Evolutionary conservation across 306 rosid genomes (phyloP), one percentile per base, ranked within the genome.

Genomic region (Quercus cerris): DNA sequence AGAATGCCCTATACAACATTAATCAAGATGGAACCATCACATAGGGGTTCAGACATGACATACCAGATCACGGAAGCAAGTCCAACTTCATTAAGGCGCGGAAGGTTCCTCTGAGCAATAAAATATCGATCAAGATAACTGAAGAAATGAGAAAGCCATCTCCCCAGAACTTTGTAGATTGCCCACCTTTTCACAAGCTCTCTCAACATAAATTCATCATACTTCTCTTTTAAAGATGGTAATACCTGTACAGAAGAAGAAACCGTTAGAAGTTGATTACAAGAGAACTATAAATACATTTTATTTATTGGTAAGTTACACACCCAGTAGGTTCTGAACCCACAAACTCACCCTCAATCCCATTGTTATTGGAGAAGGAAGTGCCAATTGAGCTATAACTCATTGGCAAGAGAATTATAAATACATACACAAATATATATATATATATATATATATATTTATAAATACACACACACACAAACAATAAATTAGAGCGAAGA

Each of bases 111-210:
- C 75, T 85, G 90, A 66, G 89, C 84, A 33, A 87, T 78, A 58
- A 85, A 78, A 69, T 88, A 81, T 66, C 90, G 91, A 56, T 87
- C 88, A 70, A 91, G 93, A 87, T 85, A 88, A 56, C 54, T 22
- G 78, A 93, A 93, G 74, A 91, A 76, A 41, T 87, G 88, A 75
- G 89, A 88, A 62, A 91, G 93, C 86, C 94, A 90, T n/a, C 79
- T 58, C 69, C 89, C 92, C 98, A 91, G 84, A 58, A 68, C 84
- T 86, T 89, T 91, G 82, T 93, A 92, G 86, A 88, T 88, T 56
- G 87, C 87, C 98, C 98, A 93, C 88, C 94, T 89, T 89, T 79
- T 87, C 77, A 85, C 90, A 35, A 93, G 89, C 81, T 90, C 97
- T 71, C 84, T 85, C 78, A 93, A 77, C 93, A 93, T 83, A 77